Base-by-base conservation (phyloP, 2,329 filamentous ascomycete species). In the Pestalotiopsis sp. region DNA sequence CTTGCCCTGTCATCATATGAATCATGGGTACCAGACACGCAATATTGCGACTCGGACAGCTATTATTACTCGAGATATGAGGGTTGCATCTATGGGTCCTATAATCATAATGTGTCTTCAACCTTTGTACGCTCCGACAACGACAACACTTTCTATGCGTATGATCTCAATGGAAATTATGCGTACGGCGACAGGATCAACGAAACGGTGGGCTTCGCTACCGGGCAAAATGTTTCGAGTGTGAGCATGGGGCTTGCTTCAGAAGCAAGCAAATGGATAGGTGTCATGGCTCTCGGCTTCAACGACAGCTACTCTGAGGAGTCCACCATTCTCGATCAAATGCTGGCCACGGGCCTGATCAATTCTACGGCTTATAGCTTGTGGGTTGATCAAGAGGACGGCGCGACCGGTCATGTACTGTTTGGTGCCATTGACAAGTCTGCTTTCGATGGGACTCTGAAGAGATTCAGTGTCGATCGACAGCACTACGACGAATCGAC, bases 361-460 rank as follows among this genome's bases (percentile, higher is more conserved):
- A 71, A 73, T 57, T 75, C 72, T 17, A 73, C 72, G 14, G 75
- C 76, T 17, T 79, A 77, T 69, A 78, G 77, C 69, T 74, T 79
- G 68, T 79, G 77, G 77, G 72, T 79, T 14, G 74, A 79, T 68
- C 69, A 74, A 57, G 68, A 71, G 17, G 65, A 74, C 7, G 77
- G 72, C 9, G 65, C 61, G 7, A 74, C 77, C 1, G 77, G 77
- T 11, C 72, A 71, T 23, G 64, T 79, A n/a, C 71, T 79, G 25
- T 75, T 79, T 20, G 77, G 77, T 23, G 77, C 77, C 59, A 65
- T 79, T 69, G 77, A 79, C 71, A 70, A 68, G 62, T 73, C 76
- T 14, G 72, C 73, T 23, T 77, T 73, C 70, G 69, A 73, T 6
- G 72, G 74, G 45, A 68, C 73, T 3, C 71, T 77, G 60, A 57